Evolutionary conservation across 192 early-diverging fungal genomes (phyloP), one percentile per base, ranked within the genome.

Genomic region (Oehlia diaphana): DNA sequence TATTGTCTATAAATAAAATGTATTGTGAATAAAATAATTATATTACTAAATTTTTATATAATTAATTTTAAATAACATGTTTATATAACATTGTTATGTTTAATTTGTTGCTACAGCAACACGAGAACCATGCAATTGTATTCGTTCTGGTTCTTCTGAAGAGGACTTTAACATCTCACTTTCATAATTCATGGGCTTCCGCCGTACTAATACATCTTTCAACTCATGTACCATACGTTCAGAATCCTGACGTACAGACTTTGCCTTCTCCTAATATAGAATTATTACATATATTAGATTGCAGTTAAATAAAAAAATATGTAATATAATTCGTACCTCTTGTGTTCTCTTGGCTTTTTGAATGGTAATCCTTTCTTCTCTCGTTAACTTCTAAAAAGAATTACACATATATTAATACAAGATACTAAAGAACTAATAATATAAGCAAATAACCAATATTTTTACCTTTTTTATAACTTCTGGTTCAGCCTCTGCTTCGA

Each of bases 181-280:
- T 21, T 69, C 35, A 33, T 21, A 69, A 42, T 37, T 8, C 16
- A 16, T 37, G 6, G 67, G 81, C 28, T 80, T 83, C 26, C 89
- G 81, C 66, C 84, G 81, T 63, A 72, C 83, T 31, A 90, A 74
- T 23, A 90, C 89, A 82, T 84, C 85, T 61, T 90, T 90, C 26
- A 90, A 72, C 70, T 90, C 89, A 74, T 86, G 83, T 0, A 90
- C 87, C 88, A 90, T 89, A 58, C 84, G 86, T 62, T 87, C 80
- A 16, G 82, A 82, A 37, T 90, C 84, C 13, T 78, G 16, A 66
- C 79, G 74, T 8, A 70, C 61, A 9, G 72, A 37, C 47, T 72
- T 83, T 49, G 71, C 81, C 31, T 77, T 76, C 5, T 81, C 67
- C 85, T 86, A 78, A 37, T 33, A 37, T 21, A 37, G 19, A 37